Evolutionary conservation across 345 rosid species (phyloP), one percentile per base, ranked within the genome.

Genomic region (Gossypium stocksii): DNA sequence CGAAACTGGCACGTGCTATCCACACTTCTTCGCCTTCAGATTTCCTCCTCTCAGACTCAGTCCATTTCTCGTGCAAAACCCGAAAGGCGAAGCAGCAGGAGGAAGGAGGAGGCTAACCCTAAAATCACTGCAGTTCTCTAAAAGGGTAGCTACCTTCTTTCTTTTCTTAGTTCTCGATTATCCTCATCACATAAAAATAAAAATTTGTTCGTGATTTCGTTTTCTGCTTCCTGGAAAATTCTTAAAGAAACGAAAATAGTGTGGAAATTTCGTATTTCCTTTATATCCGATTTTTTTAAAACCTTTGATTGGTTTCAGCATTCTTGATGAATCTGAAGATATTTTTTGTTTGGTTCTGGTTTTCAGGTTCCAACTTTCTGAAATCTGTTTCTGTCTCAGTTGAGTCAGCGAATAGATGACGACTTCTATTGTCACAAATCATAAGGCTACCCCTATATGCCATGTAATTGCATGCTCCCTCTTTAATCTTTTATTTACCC

Each of bases 311-410:
- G 41, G 20, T 48, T 48, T 22, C 43, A 8, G 49, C 25, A 2
- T 20, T 20, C 34, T 66, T 19, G 34, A 66, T 45, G 34, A 45
- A 20, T 66, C 10, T 13, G 34, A 41, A n/a, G 11, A 5, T 15
- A 13, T 64, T 64, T 64, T 66, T 44, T 7, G 13, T 13, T 14
- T 46, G 7, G 7, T 22, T 13, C 20, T 16, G 17, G 43, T 27
- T 70, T 52, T 59, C 73, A 70, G 73, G 46, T 70, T 51, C 14
- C 23, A 29, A 52, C 16, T 49, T 27, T 60, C 64, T 25, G 64
- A 7, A 6, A 59, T 59, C 54, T 27, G 59, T 69, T 27, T 69
- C 7, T 27, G 59, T 41, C 56, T 69, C 25, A 48, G 72, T 49
- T 51, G 59, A 51, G 59, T 69, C 59, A 51, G 45, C 16, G 59